These are phyloP conservation scores for Henckelia pumila DNA, from an alignment of 257 asterid species.

Conservation along the genomic window DNA sequence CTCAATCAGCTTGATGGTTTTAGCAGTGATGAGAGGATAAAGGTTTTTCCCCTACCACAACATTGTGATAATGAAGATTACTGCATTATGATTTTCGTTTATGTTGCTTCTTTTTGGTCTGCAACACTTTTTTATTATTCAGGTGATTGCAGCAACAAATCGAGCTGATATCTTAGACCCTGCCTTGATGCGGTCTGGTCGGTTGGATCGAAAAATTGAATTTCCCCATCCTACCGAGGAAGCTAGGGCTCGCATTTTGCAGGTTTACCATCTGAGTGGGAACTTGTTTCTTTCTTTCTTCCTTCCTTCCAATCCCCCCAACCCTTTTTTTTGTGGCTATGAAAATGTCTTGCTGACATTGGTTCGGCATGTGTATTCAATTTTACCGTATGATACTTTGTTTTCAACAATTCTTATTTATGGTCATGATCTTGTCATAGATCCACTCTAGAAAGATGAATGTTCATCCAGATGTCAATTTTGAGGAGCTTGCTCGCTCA, in stretches of 20 bases:
- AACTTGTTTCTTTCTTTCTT: not conserved
- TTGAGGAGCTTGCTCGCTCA: conserved; percentile 97
- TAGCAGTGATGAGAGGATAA: conserved; percentile 84
- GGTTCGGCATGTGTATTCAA: not conserved
- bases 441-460: conserved; percentile 97
- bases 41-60: conserved; percentile 39
- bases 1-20: conserved; percentile 96
- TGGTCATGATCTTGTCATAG: conserved; percentile 31
- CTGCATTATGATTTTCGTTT: conserved; percentile 7
- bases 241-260: conserved; percentile 80
- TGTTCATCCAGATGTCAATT: conserved; percentile 92
- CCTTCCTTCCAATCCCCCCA: too few relatives aligned
- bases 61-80: not conserved
- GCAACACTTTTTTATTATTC: conserved; percentile 20
- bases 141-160: conserved; percentile 97
- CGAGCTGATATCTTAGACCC: conserved; percentile 96
- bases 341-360: not conserved
- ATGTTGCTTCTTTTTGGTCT: conserved; percentile 13
- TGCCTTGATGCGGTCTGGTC: conserved; percentile 90
- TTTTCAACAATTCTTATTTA: conserved; percentile 1
- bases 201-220: conserved; percentile 95
- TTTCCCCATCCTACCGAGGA: conserved; percentile 96
- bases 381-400: not conserved
- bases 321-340: not conserved
- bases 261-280: conserved; percentile 33